Conservation (phyloP, 2,329 filamentous ascomycete species). For the Magnaporthiopsis incrustans region DNA sequence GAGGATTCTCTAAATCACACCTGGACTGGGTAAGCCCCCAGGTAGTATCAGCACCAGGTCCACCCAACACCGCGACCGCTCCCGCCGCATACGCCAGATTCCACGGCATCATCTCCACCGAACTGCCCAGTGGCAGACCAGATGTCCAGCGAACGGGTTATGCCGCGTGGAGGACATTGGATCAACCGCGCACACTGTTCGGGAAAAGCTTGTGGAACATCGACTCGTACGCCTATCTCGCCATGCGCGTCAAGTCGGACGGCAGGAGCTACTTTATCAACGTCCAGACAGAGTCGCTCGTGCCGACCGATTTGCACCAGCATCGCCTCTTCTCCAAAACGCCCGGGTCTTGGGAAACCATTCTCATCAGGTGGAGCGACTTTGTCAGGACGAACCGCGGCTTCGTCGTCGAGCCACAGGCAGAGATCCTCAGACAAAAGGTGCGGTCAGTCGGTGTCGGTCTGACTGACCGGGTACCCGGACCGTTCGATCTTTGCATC, state of each 20-base stretch:
- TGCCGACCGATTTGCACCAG: constrained; percentile 93
- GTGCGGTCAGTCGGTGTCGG: constrained; percentile 81
- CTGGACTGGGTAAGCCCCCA: constrained; percentile 53
- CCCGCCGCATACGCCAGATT: constrained; percentile 62
- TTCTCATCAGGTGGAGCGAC: constrained; percentile 83
- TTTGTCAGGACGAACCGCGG: constrained; percentile 95
- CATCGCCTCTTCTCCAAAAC: constrained; percentile 75
- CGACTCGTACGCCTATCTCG: constrained; percentile 81
- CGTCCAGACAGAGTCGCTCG: constrained; percentile 86
- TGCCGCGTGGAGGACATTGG: constrained; percentile 80
- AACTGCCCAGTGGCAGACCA: constrained; percentile 67
- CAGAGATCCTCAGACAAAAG: constrained; percentile 78
- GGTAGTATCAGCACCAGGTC: constrained; percentile 11
- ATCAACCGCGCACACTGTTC: constrained; percentile 72
- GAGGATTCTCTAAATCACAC: constrained; percentile 70
- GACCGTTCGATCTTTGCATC: constrained; percentile 80
- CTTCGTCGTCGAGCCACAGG: constrained; percentile 85
- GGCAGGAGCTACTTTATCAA: constrained; percentile 92
- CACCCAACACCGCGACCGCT: constrained; percentile 11
- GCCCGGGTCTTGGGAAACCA: constrained; percentile 87
- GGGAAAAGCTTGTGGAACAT: constrained; percentile 82
- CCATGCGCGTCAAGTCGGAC: constrained; percentile 81
- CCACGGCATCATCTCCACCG: constrained; percentile 79
- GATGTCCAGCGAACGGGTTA: constrained; percentile 75
- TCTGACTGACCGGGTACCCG: constrained; percentile 79